Evolutionary conservation across 805 yeast genomes (phyloP).

Genomic region (Starmerella tilneyi): DNA sequence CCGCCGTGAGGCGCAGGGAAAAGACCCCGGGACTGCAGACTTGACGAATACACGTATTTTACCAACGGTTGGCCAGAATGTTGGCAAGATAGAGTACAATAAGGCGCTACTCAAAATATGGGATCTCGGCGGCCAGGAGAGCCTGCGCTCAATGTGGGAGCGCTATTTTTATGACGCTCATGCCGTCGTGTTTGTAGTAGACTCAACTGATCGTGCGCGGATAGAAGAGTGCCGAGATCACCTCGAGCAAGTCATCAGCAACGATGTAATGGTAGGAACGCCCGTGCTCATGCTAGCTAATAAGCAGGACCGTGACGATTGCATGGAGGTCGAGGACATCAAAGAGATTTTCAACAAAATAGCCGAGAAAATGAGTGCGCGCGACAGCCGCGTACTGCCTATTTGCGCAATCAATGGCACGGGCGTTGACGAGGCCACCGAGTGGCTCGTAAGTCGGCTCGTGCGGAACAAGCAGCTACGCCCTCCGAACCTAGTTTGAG

Average conservation of each 20-base stretch:
- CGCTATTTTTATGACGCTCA: slow-evolving; percentile 78
- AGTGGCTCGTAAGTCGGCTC: slow-evolving; percentile 73
- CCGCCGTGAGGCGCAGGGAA: slow-evolving; percentile 27
- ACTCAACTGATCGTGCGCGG: slow-evolving; percentile 74
- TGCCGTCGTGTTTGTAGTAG: slow-evolving; percentile 86
- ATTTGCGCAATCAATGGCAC: slow-evolving; percentile 70
- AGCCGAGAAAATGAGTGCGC: slow-evolving; percentile 75
- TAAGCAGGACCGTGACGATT: slow-evolving; percentile 71
- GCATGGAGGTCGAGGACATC: slow-evolving; percentile 65
- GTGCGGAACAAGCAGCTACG: slow-evolving; percentile 53
- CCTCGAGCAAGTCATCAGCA: slow-evolving; percentile 43
- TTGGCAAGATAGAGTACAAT: slow-evolving; percentile 36
- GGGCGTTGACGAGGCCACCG: slow-evolving; percentile 78
- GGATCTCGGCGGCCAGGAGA: slow-evolving; percentile 94
- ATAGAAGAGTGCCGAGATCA: slow-evolving; percentile 72
- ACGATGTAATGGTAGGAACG: slow-evolving; percentile 59
- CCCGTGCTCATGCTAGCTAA: slow-evolving; percentile 93
- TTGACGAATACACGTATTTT: slow-evolving; percentile 41
- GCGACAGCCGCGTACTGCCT: slow-evolving; percentile 84
- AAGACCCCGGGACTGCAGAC: slow-evolving; percentile 16
- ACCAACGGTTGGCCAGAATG: slow-evolving; percentile 93
- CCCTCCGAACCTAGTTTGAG: slow-evolving; percentile 40
- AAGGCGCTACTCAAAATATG: slow-evolving; percentile 57
- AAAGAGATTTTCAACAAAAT: slow-evolving; percentile 74
- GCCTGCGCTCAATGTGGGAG: slow-evolving; percentile 77